A percentile compares a stretch with the other conserved stretches of the same genome.
Conservation (phyloP, 805 yeast genomes). For the Helenozyma baotianmanensis region DNA sequence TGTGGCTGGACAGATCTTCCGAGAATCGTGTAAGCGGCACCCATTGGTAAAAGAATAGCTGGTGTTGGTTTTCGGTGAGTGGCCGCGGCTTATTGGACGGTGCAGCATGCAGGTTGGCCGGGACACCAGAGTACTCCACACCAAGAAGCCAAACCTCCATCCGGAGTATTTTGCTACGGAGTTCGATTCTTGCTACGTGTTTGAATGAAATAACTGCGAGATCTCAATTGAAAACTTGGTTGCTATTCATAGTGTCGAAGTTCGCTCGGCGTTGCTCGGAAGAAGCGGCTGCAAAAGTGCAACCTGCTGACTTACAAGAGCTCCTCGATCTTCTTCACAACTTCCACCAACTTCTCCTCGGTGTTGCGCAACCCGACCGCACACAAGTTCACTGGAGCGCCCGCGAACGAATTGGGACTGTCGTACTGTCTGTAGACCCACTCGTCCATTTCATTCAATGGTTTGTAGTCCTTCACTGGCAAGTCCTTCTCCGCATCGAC, state of each 20-base stretch:
- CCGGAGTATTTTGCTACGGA: too few relatives aligned
- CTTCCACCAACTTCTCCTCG: constrained; percentile 16
- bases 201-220: too few relatives aligned
- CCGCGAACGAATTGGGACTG: constrained; percentile 1
- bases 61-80: not conserved
- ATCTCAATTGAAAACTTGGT: too few relatives aligned
- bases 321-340: too few relatives aligned
- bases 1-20: constrained; percentile 85
- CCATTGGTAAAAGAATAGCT: constrained; percentile 44
- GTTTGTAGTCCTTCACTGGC: constrained; percentile 11
- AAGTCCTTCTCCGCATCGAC: constrained; percentile 4
- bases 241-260: too few relatives aligned
- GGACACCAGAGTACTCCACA: not conserved
- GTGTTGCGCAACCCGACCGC: constrained; percentile 17
- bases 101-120: constrained; percentile 4
- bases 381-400: constrained; percentile 15
- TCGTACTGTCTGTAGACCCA: constrained; percentile 4
- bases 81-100: constrained; percentile 12
- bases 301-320: too few relatives aligned
- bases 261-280: too few relatives aligned
- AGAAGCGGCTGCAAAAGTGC: not conserved
- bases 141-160: not conserved
- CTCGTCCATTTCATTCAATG: constrained; percentile 10
- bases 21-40: constrained; percentile 75
- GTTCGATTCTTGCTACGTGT: too few relatives aligned